Evolutionary conservation across 345 rosid genomes (phyloP), one percentile per base, ranked within the genome.

Genomic region (Aegle marmelos): DNA sequence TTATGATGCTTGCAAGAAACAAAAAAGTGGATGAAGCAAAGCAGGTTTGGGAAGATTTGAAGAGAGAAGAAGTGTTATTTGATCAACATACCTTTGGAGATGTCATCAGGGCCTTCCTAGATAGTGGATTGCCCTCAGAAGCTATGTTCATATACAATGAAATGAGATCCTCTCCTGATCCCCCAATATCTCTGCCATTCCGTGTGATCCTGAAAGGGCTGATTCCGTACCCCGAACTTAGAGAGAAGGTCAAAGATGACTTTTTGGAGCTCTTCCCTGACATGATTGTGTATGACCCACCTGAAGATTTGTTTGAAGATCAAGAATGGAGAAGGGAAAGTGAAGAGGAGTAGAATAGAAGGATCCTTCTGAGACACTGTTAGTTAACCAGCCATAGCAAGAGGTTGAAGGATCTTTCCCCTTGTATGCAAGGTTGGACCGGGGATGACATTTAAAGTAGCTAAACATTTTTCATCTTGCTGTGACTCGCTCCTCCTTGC

Each of bases 121-220:
- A 96, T 58, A 84, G 80, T 8, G 92, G 89, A 31, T 83, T 91
- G 77, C 92, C 90, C 10, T 80, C 83, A 0, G 92, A 90, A 82
- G 99, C 98, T 22, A 91, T 96, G 98, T 76, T 83, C 53, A 89
- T 94, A 79, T 96, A 96, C 0, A 84, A 80, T 9, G 95, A 96
- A 87, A 96, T 92, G 99, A 90, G 97, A 80, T 87, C 70, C 56
- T 96, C 99, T 71, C 95, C 98, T 24, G 97, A 91, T 41, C 90
- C 87, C 14, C 99, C 99, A 7, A 54, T 94, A 79, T 92, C 98
- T 41, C 66, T 94, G 81, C 97, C 99, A 53, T 96, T 92, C 78
- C 92, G 98, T 17, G 98, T 92, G 83, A 94, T 96, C 37, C 64
- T 92, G 77, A 96, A 94, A 83, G 99, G 99, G n/a, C 88, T 96